phyloP scores from a whole-genome alignment of 257 asterid genomes.

The Solanum sitiens region DNA sequence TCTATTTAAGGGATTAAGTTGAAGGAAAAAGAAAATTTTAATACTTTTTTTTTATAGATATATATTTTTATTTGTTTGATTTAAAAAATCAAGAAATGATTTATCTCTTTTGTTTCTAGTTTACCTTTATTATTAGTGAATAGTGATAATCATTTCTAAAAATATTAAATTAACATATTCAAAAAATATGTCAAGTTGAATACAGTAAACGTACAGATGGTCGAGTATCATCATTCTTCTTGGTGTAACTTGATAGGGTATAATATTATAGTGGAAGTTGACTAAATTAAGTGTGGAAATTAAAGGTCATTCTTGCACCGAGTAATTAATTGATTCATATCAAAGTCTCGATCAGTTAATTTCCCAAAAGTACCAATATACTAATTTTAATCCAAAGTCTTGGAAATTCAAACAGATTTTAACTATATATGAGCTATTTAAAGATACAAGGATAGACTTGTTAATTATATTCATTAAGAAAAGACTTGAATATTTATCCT shows the following conservation, averaged over 20 bases:
- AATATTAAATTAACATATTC: too few species aligned
- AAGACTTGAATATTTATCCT: not conserved
- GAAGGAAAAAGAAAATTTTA: not conserved
- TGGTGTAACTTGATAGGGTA: not conserved
- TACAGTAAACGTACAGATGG: not conserved
- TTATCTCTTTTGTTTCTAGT: too few species aligned
- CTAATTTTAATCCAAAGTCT: not conserved
- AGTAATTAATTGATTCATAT: not conserved
- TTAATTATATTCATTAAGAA: not conserved
- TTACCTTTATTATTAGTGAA: too few species aligned
- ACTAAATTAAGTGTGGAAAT: not conserved
- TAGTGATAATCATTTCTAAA: too few species aligned
- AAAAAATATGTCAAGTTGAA: too few species aligned
- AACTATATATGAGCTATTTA: not conserved
- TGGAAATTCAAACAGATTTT: not conserved
- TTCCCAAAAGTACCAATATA: not conserved
- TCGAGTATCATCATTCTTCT: not conserved
- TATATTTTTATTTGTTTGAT: not conserved
- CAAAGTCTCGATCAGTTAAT: not conserved
- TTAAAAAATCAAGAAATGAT: too few species aligned
- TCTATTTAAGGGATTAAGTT: not conserved
- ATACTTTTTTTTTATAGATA: too few species aligned
- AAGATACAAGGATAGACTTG: not conserved
- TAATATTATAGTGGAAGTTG: not conserved
- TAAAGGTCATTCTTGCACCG: not conserved